A percentile compares a stretch with the other conserved stretches of the same genome.
Evolutionary conservation across 257 asterid genomes (phyloP).

Genomic region (Forsythia viridissima): DNA sequence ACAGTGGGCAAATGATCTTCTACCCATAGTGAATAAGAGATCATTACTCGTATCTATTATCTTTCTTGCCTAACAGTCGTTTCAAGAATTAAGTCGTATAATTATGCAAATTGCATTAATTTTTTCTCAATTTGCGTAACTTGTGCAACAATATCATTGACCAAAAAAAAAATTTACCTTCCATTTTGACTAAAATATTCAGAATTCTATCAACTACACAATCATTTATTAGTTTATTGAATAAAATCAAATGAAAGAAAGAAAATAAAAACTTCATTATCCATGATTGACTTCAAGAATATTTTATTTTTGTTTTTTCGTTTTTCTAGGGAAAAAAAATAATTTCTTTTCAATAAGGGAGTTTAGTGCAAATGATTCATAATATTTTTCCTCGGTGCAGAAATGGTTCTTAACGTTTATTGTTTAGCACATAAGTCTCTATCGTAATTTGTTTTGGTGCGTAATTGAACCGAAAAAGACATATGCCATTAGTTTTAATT

Average conservation of each 20-base stretch:
- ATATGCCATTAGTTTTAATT: too few relatives aligned
- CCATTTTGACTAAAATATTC: neutral
- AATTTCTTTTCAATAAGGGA: too few relatives aligned
- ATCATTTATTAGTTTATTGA: neutral
- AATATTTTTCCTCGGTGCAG: too few relatives aligned
- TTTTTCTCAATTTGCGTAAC: neutral
- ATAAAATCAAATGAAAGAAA: constrained; percentile 2
- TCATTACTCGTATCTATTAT: too few relatives aligned
- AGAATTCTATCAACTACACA: neutral
- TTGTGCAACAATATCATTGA: neutral
- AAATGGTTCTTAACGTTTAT: too few relatives aligned
- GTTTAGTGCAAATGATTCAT: too few relatives aligned
- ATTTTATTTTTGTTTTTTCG: neutral
- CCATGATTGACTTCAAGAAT: neutral
- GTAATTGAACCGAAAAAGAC: too few relatives aligned
- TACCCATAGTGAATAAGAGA: too few relatives aligned
- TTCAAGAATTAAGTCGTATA: neutral
- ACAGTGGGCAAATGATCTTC: too few relatives aligned
- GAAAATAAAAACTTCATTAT: neutral
- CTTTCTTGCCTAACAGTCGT: neutral
- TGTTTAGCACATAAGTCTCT: too few relatives aligned
- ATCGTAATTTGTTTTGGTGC: too few relatives aligned
- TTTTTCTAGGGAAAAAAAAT: constrained; percentile 46
- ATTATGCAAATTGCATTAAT: neutral
- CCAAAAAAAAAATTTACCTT: neutral